phyloP scores from a whole-genome alignment of 2,329 filamentous ascomycete genomes.

The Coniella lustricola region DNA sequence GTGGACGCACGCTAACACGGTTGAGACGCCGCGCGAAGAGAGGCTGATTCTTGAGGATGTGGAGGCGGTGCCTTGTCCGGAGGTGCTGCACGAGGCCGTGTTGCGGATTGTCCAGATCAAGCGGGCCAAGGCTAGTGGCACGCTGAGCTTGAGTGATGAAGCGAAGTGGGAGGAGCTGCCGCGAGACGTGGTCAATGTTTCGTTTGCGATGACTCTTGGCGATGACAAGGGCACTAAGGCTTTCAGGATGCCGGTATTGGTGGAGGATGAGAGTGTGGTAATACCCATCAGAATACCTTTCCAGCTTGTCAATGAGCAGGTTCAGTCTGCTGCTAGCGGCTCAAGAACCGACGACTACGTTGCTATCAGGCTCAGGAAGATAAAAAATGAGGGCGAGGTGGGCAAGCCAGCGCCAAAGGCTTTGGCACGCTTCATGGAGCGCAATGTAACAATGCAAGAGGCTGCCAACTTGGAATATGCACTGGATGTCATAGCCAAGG shows the following conservation, averaged over 20 bases:
- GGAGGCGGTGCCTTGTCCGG: constrained; percentile 18
- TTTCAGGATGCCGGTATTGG: constrained; percentile 12
- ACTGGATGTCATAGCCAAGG: constrained; percentile 12
- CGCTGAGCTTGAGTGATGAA: neutral
- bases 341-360: neutral
- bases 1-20: constrained; percentile 18
- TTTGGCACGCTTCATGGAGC: constrained; percentile 19
- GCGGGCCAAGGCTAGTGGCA: neutral
- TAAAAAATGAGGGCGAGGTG: constrained; percentile 30
- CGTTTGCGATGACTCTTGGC: constrained; percentile 6
- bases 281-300: constrained; percentile 17
- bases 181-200: constrained; percentile 8
- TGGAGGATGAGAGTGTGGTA: constrained; percentile 10
- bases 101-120: neutral
- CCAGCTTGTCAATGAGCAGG: constrained; percentile 4
- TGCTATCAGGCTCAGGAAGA: constrained; percentile 21
- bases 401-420: constrained; percentile 23
- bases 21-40: constrained; percentile 20
- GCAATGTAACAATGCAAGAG: constrained; percentile 8
- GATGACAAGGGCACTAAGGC: neutral
- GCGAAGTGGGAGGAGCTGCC: neutral
- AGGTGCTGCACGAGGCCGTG: constrained; percentile 7
- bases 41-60: constrained; percentile 35
- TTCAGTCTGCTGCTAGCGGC: neutral
- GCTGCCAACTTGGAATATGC: constrained; percentile 13